Conservation (phyloP, 805 yeast genomes). For the Wickerhamomyces ciferrii region DNA sequence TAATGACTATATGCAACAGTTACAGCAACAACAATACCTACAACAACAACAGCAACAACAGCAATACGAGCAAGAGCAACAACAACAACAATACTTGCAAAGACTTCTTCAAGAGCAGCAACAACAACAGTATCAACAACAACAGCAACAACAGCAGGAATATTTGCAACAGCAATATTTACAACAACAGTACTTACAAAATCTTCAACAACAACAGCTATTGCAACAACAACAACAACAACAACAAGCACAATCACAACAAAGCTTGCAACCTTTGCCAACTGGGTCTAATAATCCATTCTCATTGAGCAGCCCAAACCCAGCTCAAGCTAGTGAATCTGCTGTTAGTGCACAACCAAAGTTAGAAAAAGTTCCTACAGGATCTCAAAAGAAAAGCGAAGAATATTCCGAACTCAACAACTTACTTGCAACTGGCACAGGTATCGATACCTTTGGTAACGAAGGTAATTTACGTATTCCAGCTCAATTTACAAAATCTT, state of each 20-base stretch:
- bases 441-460: slow-evolving; percentile 90
- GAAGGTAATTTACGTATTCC: slow-evolving; percentile 82
- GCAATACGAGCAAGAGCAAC: slow-evolving; percentile 30
- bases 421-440: slow-evolving; percentile 81
- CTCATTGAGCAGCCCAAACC: slow-evolving; percentile 31
- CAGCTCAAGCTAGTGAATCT: slow-evolving; percentile 10
- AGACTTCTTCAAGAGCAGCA: slow-evolving; percentile 8
- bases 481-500: slow-evolving; percentile 84
- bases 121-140: slow-evolving; percentile 13
- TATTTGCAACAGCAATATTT: slow-evolving; percentile 29
- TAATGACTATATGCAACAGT: not conserved
- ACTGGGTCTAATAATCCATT: slow-evolving; percentile 82
- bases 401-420: slow-evolving; percentile 70
- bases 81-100: slow-evolving; percentile 9
- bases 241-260: slow-evolving; percentile 30
- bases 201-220: slow-evolving; percentile 23
- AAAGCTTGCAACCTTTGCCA: slow-evolving; percentile 41
- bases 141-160: slow-evolving; percentile 28
- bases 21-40: slow-evolving; percentile 37
- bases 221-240: slow-evolving; percentile 32
- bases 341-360: slow-evolving; percentile 13
- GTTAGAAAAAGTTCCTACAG: slow-evolving; percentile 38
- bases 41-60: slow-evolving; percentile 30
- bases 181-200: slow-evolving; percentile 31
- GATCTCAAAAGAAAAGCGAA: slow-evolving; percentile 49